Conservation (phyloP, 208 protist genomes). For the Strigomonas galati region DNA sequence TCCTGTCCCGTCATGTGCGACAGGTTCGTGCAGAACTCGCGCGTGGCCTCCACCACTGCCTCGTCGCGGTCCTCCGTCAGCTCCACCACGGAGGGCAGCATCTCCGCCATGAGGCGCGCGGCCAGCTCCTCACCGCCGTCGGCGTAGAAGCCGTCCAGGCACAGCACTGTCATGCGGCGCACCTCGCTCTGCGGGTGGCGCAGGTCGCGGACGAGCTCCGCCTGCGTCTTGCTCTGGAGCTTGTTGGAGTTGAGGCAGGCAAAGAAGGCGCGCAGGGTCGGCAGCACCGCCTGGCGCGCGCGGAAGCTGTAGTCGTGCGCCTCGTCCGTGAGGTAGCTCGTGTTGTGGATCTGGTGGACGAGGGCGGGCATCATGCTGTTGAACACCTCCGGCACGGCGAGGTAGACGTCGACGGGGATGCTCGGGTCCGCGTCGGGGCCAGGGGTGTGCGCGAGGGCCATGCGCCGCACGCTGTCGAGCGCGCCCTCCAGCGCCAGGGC, state of each 20-base stretch:
- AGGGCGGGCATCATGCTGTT: constrained; percentile 77
- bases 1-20: constrained; percentile 87
- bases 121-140: constrained; percentile 89
- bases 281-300: constrained; percentile 69
- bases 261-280: constrained; percentile 76
- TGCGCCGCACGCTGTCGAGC: constrained; percentile 65
- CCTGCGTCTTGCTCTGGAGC: constrained; percentile 81
- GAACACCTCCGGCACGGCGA: constrained; percentile 76
- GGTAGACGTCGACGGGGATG: constrained; percentile 67
- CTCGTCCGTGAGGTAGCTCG: constrained; percentile 57
- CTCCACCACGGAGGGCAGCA: constrained; percentile 86
- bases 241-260: constrained; percentile 61
- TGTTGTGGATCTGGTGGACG: constrained; percentile 79
- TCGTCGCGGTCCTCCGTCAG: constrained; percentile 83
- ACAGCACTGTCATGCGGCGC: constrained; percentile 57
- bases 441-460: constrained; percentile 68
- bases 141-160: constrained; percentile 80
- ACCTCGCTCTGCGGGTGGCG: constrained; percentile 74
- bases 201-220: constrained; percentile 71
- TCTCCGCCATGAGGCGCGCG: constrained; percentile 85
- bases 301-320: constrained; percentile 65
- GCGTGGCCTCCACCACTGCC: constrained; percentile 76
- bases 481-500: constrained; percentile 62
- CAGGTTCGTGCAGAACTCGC: constrained; percentile 76
- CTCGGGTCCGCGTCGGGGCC: constrained; percentile 73